Conservation (phyloP, 306 rosid species). For the Oxytropis ochrocephala region DNA sequence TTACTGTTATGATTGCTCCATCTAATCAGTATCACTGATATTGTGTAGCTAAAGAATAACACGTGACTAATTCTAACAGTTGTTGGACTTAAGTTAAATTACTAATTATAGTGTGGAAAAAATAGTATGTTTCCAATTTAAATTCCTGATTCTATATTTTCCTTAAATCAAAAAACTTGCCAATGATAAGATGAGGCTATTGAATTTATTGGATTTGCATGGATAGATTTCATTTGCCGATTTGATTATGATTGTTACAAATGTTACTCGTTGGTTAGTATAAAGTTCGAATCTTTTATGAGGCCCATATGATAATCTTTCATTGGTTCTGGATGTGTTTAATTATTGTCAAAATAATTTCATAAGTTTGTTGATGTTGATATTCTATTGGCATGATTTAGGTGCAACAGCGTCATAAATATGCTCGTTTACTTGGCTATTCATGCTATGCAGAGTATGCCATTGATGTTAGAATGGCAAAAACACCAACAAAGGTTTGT, state of each 20-base stretch:
- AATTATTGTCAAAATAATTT: conserved; percentile 1
- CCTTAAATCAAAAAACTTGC: not conserved
- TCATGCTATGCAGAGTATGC: conserved; percentile 88
- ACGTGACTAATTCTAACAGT: too few species aligned
- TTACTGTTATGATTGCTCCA: too few species aligned
- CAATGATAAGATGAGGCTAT: conserved; percentile 7
- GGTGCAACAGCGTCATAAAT: conserved; percentile 87
- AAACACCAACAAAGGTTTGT: conserved; percentile 85
- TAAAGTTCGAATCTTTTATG: not conserved
- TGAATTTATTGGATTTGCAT: conserved; percentile 7
- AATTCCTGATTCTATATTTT: not conserved
- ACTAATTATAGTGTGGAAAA: not conserved
- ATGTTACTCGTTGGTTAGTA: not conserved
- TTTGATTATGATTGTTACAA: not conserved
- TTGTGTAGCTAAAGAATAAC: too few species aligned
- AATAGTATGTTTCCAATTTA: not conserved
- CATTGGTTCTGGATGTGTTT: not conserved
- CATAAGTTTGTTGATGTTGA: not conserved
- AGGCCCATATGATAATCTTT: conserved; percentile 4
- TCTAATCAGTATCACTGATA: too few species aligned
- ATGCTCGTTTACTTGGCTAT: conserved; percentile 82
- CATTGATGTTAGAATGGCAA: conserved; percentile 81
- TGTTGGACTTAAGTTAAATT: not conserved
- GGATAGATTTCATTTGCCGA: conserved; percentile 7
- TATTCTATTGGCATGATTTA: conserved; percentile 33